Evolutionary conservation across 2,329 filamentous ascomycete genomes (phyloP).

Genomic region (Talaromyces sp.): DNA sequence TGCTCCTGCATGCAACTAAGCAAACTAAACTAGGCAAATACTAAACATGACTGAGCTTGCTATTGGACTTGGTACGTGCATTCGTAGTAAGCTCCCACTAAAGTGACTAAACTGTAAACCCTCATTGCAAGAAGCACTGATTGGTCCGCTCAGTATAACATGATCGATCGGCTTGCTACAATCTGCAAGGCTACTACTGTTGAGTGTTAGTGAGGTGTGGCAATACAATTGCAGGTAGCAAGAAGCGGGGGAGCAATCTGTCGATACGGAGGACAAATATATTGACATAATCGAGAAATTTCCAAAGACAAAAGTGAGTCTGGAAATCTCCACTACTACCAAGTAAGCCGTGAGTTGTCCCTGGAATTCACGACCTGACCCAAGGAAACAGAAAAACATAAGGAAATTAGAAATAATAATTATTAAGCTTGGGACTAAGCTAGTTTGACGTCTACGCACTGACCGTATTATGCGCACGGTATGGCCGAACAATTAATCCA

Average conservation of each 20-base stretch:
- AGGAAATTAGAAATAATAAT: too few relatives aligned
- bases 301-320: too few relatives aligned
- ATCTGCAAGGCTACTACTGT: too few relatives aligned
- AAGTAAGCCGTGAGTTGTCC: not conserved
- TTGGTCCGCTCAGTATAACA: too few relatives aligned
- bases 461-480: not conserved
- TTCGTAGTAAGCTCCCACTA: too few relatives aligned
- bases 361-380: not conserved
- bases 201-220: too few relatives aligned
- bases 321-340: not conserved
- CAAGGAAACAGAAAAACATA: not conserved
- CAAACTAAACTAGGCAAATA: not conserved
- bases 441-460: not conserved
- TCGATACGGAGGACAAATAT: too few relatives aligned
- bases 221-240: not conserved
- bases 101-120: too few relatives aligned
- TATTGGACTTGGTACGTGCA: too few relatives aligned
- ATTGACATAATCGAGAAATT: too few relatives aligned
- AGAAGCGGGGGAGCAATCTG: slow-evolving; percentile 1
- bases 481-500: not conserved
- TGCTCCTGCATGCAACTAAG: not conserved
- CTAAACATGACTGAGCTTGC: not conserved
- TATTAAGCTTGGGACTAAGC: not conserved
- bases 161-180: too few relatives aligned
- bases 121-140: too few relatives aligned